Evolutionary conservation across 163 green algal species (phyloP).

Genomic region (Chlamydomonas reinhardtii): DNA sequence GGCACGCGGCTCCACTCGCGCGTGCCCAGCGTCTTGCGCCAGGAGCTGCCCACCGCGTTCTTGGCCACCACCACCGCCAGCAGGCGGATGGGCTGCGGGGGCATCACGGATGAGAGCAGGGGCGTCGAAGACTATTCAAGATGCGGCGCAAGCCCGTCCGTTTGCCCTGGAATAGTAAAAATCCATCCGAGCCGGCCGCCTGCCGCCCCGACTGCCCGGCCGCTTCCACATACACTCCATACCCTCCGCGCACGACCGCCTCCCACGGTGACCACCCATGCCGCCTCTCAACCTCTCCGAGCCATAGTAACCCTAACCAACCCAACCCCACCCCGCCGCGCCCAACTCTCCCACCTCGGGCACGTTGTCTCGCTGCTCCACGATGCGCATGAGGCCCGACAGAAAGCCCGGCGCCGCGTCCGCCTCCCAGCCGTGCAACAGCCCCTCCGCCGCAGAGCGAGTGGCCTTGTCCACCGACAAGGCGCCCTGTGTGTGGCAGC

Average conservation of each 20-base stretch:
- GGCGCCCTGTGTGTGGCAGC: neutral
- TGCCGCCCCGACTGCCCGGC: too few species aligned
- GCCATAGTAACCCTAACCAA: too few species aligned
- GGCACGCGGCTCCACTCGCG: slow-evolving; percentile 84
- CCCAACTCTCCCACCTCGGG: slow-evolving; percentile 66
- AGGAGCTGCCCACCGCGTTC: slow-evolving; percentile 87
- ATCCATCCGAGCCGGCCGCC: too few species aligned
- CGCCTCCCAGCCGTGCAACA: slow-evolving; percentile 75
- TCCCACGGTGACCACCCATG: too few species aligned
- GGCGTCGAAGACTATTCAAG: too few species aligned
- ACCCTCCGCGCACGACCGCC: too few species aligned
- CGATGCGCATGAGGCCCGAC: slow-evolving; percentile 75
- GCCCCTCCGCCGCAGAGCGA: slow-evolving; percentile 64
- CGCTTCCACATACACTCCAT: too few species aligned
- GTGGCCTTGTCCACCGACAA: slow-evolving; percentile 52
- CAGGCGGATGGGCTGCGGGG: slow-evolving; percentile 71
- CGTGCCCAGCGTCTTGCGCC: slow-evolving; percentile 83
- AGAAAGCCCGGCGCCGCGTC: slow-evolving; percentile 82
- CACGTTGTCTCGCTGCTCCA: slow-evolving; percentile 66
- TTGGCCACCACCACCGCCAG: slow-evolving; percentile 88
- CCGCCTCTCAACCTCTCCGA: too few species aligned
- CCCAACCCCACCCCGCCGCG: neutral
- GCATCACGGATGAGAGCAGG: neutral
- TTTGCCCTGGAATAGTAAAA: too few species aligned
- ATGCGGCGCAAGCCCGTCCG: too few species aligned